Conservation (phyloP, 208 protist genomes). For the Crithidia fasciculata region DNA sequence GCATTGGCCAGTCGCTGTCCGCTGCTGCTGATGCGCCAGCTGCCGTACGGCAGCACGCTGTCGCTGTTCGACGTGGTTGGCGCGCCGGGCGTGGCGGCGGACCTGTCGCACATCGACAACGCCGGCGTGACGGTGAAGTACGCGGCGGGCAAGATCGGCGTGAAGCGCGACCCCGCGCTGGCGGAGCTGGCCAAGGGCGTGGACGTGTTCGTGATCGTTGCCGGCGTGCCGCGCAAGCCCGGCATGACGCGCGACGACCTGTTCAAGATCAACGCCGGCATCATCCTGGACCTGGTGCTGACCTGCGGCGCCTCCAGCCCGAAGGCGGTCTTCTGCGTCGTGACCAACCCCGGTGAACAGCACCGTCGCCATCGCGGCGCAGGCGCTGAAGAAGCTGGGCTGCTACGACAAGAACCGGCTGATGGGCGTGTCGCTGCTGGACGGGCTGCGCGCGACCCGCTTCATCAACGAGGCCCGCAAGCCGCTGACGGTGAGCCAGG, state of each 20-base stretch:
- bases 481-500: constrained; percentile 46
- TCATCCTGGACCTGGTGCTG: constrained; percentile 91
- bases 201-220: constrained; percentile 94
- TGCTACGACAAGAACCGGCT: constrained; percentile 90
- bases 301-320: constrained; percentile 86
- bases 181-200: constrained; percentile 73
- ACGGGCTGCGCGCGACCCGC: constrained; percentile 91
- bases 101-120: constrained; percentile 93
- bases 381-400: constrained; percentile 91
- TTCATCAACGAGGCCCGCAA: constrained; percentile 90
- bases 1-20: constrained; percentile 91
- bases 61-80: constrained; percentile 92
- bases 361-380: constrained; percentile 94
- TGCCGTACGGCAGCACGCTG: constrained; percentile 85
- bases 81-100: constrained; percentile 93
- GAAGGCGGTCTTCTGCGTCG: constrained; percentile 92
- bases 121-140: constrained; percentile 80
- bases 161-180: constrained; percentile 69
- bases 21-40: constrained; percentile 80
- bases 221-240: constrained; percentile 96
- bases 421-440: constrained; percentile 93
- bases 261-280: constrained; percentile 96
- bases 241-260: constrained; percentile 97
- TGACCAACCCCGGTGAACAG: constrained; percentile 98
- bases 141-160: constrained; percentile 69